phyloP scores from a whole-genome alignment of 169 alveolate species.

The Amoebophrya sp. region DNA sequence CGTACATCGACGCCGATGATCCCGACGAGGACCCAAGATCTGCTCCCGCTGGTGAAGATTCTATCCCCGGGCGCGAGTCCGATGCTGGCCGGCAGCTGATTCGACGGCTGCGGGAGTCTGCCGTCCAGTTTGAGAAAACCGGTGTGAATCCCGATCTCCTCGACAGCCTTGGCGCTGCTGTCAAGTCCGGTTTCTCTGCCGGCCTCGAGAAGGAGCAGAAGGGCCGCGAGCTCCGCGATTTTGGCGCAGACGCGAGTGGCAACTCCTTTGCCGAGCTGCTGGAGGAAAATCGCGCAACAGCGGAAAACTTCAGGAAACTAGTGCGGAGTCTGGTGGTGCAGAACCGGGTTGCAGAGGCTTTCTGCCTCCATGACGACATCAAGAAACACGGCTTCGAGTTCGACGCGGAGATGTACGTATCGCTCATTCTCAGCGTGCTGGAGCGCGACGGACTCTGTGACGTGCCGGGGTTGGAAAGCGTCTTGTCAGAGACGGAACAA shows the following conservation, averaged over 20 bases:
- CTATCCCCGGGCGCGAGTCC: not conserved
- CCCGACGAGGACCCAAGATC: too few species aligned
- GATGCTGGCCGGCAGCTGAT: not conserved
- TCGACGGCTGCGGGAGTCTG: not conserved
- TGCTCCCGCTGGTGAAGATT: too few species aligned
- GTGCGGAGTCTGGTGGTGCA: constrained; percentile 28
- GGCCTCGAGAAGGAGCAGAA: constrained; percentile 16
- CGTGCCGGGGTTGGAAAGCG: too few species aligned
- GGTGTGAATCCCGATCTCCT: not conserved
- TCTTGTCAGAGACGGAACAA: too few species aligned
- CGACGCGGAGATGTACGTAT: constrained; percentile 41
- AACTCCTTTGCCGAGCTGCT: constrained; percentile 24
- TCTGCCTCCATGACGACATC: constrained; percentile 33
- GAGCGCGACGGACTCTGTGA: not conserved
- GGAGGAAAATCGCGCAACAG: constrained; percentile 13
- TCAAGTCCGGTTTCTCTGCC: constrained; percentile 4
- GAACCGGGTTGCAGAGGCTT: constrained; percentile 28
- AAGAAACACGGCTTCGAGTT: constrained; percentile 29
- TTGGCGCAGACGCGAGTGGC: not conserved
- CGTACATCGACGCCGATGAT: too few species aligned
- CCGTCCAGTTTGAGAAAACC: not conserved
- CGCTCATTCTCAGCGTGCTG: constrained; percentile 33
- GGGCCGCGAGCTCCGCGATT: not conserved
- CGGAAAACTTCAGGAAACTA: constrained; percentile 24
- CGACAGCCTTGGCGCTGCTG: not conserved